Percentiles rank a stretch among this genome's conserved stretches.
phyloP scores from a whole-genome alignment of 331 rosid genomes.

The Cucumis variabilis region DNA sequence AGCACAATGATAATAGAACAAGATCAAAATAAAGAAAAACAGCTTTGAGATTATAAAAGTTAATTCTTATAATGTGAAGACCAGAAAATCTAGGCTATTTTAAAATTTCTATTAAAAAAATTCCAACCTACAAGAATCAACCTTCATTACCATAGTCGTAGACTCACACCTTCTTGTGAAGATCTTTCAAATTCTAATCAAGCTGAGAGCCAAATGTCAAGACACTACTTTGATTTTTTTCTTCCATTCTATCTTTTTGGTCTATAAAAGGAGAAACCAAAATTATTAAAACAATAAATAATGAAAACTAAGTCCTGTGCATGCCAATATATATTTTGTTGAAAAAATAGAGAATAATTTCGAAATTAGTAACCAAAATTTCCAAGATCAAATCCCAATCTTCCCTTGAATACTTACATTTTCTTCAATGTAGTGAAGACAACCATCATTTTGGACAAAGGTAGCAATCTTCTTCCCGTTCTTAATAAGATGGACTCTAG shows the following conservation, averaged over 20 bases:
- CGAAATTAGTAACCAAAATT: neutral
- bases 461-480: conserved; percentile 77
- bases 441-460: conserved; percentile 78
- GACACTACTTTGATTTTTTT: conserved; percentile 67
- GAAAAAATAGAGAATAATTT: too few species aligned
- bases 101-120: too few species aligned
- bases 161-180: conserved; percentile 44
- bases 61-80: neutral
- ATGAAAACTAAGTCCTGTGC: neutral
- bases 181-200: conserved; percentile 65
- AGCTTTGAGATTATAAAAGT: neutral
- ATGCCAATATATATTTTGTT: neutral
- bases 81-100: too few species aligned
- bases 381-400: neutral
- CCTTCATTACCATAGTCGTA: too few species aligned
- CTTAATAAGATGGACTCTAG: too few species aligned
- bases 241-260: conserved; percentile 71
- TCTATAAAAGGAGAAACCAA: conserved; percentile 45
- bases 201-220: conserved; percentile 72
- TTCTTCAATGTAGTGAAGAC: conserved; percentile 68
- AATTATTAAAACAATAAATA: neutral
- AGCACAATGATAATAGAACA: neutral
- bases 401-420: conserved; percentile 50
- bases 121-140: too few species aligned
- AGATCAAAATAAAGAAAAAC: neutral